Conservation (phyloP, 345 rosid genomes). For the Ricinus communis region DNA sequence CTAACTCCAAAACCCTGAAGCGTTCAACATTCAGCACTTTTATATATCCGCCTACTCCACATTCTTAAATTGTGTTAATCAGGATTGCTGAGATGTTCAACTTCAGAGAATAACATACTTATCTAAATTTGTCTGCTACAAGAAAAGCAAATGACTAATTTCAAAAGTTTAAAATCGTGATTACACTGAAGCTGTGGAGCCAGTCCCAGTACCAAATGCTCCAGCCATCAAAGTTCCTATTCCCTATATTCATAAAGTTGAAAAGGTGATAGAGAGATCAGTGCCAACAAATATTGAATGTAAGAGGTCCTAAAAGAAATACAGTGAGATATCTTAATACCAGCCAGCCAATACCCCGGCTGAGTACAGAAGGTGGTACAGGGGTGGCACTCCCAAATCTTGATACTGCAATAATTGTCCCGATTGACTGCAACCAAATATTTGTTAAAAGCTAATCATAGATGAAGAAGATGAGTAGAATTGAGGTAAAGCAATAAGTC, state of each 20-base stretch:
- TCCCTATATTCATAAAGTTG: constrained; percentile 22
- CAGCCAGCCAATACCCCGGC: constrained; percentile 40
- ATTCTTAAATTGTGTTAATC: background rate
- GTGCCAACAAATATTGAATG: background rate
- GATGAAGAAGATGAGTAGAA: background rate
- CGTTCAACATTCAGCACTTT: no score
- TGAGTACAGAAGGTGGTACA: constrained; percentile 32
- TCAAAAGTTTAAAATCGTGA: constrained; percentile 3
- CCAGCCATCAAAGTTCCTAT: constrained; percentile 29
- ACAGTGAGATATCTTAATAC: background rate
- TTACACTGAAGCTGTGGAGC: constrained; percentile 34
- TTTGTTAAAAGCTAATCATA: background rate
- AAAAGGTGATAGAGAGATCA: background rate
- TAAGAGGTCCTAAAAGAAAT: background rate
- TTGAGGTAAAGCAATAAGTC: background rate
- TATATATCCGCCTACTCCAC: no score
- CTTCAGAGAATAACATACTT: background rate
- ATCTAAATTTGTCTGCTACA: background rate
- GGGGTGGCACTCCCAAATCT: constrained; percentile 34
- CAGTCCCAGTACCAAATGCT: constrained; percentile 25
- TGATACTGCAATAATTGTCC: constrained; percentile 29
- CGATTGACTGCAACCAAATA: constrained; percentile 25
- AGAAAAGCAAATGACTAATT: background rate
- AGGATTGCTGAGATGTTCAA: background rate
- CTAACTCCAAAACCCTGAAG: no score